Conservation (phyloP, 2,329 filamentous ascomycete genomes). For the Exophiala mesophila region DNA sequence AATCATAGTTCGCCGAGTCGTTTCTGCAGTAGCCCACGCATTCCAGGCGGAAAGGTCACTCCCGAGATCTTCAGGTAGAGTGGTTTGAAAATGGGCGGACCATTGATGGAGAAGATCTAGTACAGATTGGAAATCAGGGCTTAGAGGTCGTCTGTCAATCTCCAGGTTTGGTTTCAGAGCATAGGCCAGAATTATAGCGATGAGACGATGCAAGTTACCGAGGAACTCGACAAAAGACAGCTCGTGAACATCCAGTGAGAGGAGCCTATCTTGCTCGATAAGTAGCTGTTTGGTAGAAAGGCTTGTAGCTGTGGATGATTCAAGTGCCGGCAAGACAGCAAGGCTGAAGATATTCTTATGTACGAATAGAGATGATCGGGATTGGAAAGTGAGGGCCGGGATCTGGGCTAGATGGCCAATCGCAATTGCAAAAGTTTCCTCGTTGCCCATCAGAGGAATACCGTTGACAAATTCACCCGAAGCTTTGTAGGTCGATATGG, state of each 20-base stretch:
- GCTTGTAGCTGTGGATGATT: not conserved
- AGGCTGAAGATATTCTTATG: constrained; percentile 14
- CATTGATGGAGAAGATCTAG: constrained; percentile 10
- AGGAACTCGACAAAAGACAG: constrained; percentile 12
- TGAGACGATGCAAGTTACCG: constrained; percentile 14
- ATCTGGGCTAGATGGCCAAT: constrained; percentile 12
- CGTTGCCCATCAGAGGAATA: constrained; percentile 11
- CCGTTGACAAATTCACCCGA: constrained; percentile 4
- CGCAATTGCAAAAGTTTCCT: constrained; percentile 8
- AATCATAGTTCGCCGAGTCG: constrained; percentile 19
- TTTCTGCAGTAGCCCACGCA: constrained; percentile 22
- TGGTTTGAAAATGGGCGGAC: constrained; percentile 12
- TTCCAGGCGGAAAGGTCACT: constrained; percentile 19
- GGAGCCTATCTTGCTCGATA: constrained; percentile 1
- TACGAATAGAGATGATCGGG: constrained; percentile 16
- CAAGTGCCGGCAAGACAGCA: not conserved
- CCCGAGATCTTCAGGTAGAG: constrained; percentile 11
- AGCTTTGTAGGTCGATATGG: constrained; percentile 9
- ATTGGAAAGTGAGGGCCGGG: constrained; percentile 13
- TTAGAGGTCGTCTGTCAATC: not conserved
- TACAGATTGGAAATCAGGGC: constrained; percentile 2
- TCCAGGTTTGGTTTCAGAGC: constrained; percentile 7
- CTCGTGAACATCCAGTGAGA: constrained; percentile 7
- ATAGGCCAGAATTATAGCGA: constrained; percentile 10
- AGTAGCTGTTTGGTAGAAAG: not conserved